A percentile compares a stretch with the other conserved stretches of the same genome.
Conservation (phyloP, 768 basidiomycete species). For the Basidioascus undulatus region DNA sequence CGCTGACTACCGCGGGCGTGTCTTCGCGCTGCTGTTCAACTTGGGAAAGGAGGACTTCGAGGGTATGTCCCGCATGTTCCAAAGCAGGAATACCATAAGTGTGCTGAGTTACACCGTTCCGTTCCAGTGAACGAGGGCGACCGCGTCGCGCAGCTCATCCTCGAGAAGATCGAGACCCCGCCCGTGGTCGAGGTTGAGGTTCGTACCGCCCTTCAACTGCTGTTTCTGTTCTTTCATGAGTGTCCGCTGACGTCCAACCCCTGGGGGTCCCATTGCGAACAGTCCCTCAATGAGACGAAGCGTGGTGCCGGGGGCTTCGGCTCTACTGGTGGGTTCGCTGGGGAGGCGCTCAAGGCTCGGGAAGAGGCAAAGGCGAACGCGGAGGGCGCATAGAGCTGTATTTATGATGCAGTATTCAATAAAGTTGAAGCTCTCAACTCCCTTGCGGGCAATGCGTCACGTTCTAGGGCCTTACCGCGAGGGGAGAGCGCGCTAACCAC, state of each 20-base stretch:
- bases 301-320: slow-evolving; percentile 78
- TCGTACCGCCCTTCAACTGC: slow-evolving; percentile 13
- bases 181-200: slow-evolving; percentile 68
- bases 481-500: too few species aligned
- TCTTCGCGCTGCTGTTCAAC: slow-evolving; percentile 85
- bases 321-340: slow-evolving; percentile 66
- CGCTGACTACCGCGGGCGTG: slow-evolving; percentile 76
- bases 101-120: too few species aligned
- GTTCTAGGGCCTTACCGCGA: too few species aligned
- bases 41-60: slow-evolving; percentile 69
- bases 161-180: slow-evolving; percentile 73
- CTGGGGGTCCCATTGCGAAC: background rate
- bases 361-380: too few species aligned
- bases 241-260: background rate
- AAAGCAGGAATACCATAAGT: too few species aligned
- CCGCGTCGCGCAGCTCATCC: slow-evolving; percentile 80
- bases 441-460: too few species aligned
- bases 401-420: too few species aligned
- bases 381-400: too few species aligned
- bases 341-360: too few species aligned
- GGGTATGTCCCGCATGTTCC: slow-evolving; percentile 31
- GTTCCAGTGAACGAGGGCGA: slow-evolving; percentile 86
- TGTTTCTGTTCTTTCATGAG: slow-evolving; percentile 2
- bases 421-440: too few species aligned
- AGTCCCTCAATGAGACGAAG: slow-evolving; percentile 66